Percentiles rank a stretch among this genome's conserved stretches.
Evolutionary conservation across 73 alveolate species (phyloP).

Genomic region (Tetrahymena thermophila): DNA sequence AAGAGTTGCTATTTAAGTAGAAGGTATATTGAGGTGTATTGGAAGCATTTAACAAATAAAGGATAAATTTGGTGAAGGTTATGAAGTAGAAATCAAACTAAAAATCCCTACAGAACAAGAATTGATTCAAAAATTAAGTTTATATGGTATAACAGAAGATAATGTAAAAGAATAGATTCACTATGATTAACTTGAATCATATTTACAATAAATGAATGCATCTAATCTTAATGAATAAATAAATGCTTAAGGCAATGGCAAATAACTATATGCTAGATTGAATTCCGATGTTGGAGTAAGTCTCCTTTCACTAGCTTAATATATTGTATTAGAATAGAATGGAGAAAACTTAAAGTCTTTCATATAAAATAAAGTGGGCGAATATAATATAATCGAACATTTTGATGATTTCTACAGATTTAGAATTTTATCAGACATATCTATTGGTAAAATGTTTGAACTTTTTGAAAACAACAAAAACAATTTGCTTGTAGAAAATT

Average conservation of each 20-base stretch:
- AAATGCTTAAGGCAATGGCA: slow-evolving; percentile 11
- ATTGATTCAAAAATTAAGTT: not conserved
- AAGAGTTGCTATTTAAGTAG: slow-evolving; percentile 78
- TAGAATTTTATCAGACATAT: slow-evolving; percentile 7
- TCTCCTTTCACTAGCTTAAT: slow-evolving; percentile 18
- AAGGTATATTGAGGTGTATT: slow-evolving; percentile 77
- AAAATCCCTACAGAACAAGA: slow-evolving; percentile 24
- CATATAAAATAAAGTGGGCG: not conserved
- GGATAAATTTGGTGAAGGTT: slow-evolving; percentile 79
- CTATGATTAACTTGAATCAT: not conserved
- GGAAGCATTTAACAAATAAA: slow-evolving; percentile 75
- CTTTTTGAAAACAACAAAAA: slow-evolving; percentile 40
- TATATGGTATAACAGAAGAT: not conserved
- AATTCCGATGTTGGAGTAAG: slow-evolving; percentile 10
- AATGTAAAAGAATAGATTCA: slow-evolving; percentile 14
- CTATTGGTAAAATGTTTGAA: slow-evolving; percentile 43
- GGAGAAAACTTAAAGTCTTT: slow-evolving; percentile 17
- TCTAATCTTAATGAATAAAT: slow-evolving; percentile 4
- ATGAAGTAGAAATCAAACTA: slow-evolving; percentile 71
- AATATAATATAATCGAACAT: slow-evolving; percentile 45
- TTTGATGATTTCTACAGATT: slow-evolving; percentile 33
- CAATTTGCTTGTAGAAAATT: slow-evolving; percentile 2
- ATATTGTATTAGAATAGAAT: slow-evolving; percentile 7
- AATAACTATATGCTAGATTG: slow-evolving; percentile 26
- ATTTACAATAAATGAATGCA: not conserved